phyloP scores from a whole-genome alignment of 768 basidiomycete genomes.

The Leccinum sublutescens region DNA sequence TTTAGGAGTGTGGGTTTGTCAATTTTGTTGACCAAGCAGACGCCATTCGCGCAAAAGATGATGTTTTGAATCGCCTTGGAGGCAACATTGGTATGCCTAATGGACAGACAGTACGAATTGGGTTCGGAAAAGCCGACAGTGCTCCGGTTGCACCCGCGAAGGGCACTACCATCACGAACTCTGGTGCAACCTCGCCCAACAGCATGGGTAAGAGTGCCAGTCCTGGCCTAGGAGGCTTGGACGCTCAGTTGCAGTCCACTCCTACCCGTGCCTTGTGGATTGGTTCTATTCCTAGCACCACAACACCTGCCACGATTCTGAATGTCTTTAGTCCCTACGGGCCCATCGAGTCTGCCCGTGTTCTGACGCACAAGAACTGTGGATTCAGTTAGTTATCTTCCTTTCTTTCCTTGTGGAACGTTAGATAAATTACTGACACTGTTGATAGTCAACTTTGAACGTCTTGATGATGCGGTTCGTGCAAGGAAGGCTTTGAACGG shows the following conservation, averaged over 20 bases:
- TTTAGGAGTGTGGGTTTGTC: too few relatives aligned
- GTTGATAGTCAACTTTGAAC: slow-evolving; percentile 86
- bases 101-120: slow-evolving; percentile 94
- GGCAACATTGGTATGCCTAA: slow-evolving; percentile 94
- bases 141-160: slow-evolving; percentile 90
- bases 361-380: slow-evolving; percentile 96
- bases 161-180: slow-evolving; percentile 59
- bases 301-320: slow-evolving; percentile 90
- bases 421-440: slow-evolving; percentile 7
- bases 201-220: slow-evolving; percentile 48
- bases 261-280: slow-evolving; percentile 98
- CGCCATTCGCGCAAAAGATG: too few relatives aligned
- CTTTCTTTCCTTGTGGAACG: not conserved
- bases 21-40: too few relatives aligned
- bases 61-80: slow-evolving; percentile 74
- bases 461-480: slow-evolving; percentile 92
- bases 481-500: slow-evolving; percentile 96
- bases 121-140: slow-evolving; percentile 97
- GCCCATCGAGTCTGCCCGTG: slow-evolving; percentile 94
- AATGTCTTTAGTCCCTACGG: slow-evolving; percentile 98
- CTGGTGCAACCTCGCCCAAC: slow-evolving; percentile 65
- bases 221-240: slow-evolving; percentile 65
- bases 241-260: slow-evolving; percentile 83
- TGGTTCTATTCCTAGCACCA: slow-evolving; percentile 93
- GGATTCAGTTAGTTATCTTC: slow-evolving; percentile 65